Percentiles rank a stretch among this genome's conserved stretches.
phyloP scores from a whole-genome alignment of 1,284 basidiomycete genomes.

The Amylostereum areolatum region DNA sequence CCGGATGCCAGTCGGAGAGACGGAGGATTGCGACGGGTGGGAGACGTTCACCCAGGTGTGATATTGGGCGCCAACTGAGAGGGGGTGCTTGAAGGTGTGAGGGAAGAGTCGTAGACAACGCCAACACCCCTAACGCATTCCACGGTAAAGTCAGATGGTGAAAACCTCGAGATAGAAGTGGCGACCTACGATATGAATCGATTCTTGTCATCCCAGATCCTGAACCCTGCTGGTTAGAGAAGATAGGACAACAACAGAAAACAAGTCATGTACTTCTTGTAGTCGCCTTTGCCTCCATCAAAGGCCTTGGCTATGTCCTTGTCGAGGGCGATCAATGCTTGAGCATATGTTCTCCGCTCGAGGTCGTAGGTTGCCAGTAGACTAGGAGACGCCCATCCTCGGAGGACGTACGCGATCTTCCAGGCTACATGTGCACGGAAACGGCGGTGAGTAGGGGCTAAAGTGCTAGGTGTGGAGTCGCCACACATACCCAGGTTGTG shows the following conservation, averaged over 20 bases:
- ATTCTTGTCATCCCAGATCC: slow-evolving; percentile 1
- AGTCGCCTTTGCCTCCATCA: neutral
- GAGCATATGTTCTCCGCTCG: slow-evolving; percentile 6
- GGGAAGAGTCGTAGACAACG: neutral
- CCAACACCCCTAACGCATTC: neutral
- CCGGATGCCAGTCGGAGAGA: neutral
- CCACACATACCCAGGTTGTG: neutral
- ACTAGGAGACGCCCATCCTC: slow-evolving; percentile 1
- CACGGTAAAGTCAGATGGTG: no score
- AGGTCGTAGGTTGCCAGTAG: slow-evolving; percentile 7
- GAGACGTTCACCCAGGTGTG: slow-evolving; percentile 1
- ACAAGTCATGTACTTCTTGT: neutral
- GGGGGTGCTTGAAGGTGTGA: neutral
- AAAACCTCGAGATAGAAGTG: no score
- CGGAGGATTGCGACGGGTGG: neutral
- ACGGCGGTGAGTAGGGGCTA: no score
- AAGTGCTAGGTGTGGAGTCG: neutral
- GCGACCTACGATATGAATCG: neutral
- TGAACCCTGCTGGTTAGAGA: no score
- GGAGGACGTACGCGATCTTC: slow-evolving; percentile 7
- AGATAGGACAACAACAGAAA: neutral
- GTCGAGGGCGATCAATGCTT: slow-evolving; percentile 8
- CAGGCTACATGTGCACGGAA: slow-evolving; percentile 3
- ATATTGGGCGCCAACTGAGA: neutral
- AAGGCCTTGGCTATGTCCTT: slow-evolving; percentile 4